Base-by-base conservation (phyloP, 768 basidiomycete genomes). In the Russula foetens region DNA sequence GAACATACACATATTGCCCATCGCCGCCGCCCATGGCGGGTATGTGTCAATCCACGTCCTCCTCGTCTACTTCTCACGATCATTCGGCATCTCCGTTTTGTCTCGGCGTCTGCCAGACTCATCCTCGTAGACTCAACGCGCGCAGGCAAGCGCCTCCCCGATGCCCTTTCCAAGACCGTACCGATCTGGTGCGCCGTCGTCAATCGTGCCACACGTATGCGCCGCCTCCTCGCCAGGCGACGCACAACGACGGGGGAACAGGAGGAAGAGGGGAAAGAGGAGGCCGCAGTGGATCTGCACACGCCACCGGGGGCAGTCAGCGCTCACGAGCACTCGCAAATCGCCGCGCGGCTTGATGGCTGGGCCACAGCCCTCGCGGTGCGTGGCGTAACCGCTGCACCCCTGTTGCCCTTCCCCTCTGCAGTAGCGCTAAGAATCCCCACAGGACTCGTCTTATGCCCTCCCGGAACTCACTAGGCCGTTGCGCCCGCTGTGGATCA, bases 161-260 rank as follows among this genome's bases (percentile, higher is more conserved):
- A 98, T 64, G 92, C 95, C 0, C 77, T 98, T 2, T 90, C 90
- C 2, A 98, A 63, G 69, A 96, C 94, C 0, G 79, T 98, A 1
- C 95, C 95, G 0, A 88, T 95, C 53, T 98, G 96, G 96, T 96
- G 95, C 70, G 77, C 90, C 9, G 90, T 93, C 5, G 76, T 96
- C 63, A 98, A 96, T 68, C 77, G 83, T 53, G 86, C 82, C 29
- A 71, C 82, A 35, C 63, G 70, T 11, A 69, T 73, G 49, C 75
- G 60, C 11, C 17, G 28, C 21, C 31, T 44, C 26, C 19, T 21
- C 35, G 35, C 8, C n/a, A 17, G n/a, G 15, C 38, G 38, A 26
- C 17, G 26, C 19, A 4, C 17, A 17, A 9, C 26, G 1, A 38
- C 26, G 23, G 39, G 3, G 39, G 39, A 31, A 19, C 6, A 17